Conservation (phyloP, 805 yeast genomes). For the Phaffomyces antillensis region DNA sequence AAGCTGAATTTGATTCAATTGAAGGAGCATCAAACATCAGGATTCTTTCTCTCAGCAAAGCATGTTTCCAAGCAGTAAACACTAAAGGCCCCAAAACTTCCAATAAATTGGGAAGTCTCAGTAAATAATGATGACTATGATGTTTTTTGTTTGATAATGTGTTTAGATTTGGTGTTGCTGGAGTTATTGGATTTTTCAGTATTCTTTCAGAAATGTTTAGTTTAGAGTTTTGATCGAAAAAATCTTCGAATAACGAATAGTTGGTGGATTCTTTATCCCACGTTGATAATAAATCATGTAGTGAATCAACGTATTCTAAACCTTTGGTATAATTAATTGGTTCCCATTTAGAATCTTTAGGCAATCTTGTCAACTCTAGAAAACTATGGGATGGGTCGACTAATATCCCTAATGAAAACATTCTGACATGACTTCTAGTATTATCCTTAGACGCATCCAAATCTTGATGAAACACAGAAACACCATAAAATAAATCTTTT, state of each 20-base stretch:
- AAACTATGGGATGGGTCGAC: constrained; percentile 33
- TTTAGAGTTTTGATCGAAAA: constrained; percentile 17
- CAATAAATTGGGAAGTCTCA: constrained; percentile 39
- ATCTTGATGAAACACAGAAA: constrained; percentile 45
- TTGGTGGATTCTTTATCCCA: constrained; percentile 18
- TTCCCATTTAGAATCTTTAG: constrained; percentile 27
- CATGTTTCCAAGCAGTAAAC: constrained; percentile 57
- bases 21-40: constrained; percentile 34
- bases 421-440: constrained; percentile 40
- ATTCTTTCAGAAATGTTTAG: constrained; percentile 7
- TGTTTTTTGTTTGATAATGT: constrained; percentile 2
- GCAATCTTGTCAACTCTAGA: constrained; percentile 8
- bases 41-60: constrained; percentile 50
- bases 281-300: constrained; percentile 24
- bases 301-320: constrained; percentile 34
- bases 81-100: constrained; percentile 56
- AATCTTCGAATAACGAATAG: constrained; percentile 16
- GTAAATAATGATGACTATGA: constrained; percentile 35
- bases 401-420: constrained; percentile 61
- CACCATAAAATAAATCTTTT: constrained; percentile 34
- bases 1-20: constrained; percentile 37
- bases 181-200: constrained; percentile 16
- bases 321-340: constrained; percentile 35
- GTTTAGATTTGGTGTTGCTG: constrained; percentile 2
- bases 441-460: constrained; percentile 29